phyloP scores from a whole-genome alignment of 768 basidiomycete genomes.

The Cyathus striatus region DNA sequence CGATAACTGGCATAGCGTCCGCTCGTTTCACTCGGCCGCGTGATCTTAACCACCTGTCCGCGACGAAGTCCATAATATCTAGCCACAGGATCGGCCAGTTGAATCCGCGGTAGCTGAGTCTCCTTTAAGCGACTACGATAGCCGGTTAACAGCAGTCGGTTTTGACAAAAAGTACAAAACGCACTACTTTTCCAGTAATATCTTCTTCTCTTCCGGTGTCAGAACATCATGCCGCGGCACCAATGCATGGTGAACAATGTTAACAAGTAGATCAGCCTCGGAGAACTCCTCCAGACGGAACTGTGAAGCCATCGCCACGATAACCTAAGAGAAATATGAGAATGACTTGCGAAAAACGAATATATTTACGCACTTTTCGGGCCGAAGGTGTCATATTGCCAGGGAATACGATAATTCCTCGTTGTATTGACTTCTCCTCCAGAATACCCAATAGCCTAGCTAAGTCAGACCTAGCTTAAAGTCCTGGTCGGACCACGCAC shows the following conservation, averaged over 20 bases:
- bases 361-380: conserved; percentile 61
- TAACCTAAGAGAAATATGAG: conserved; percentile 53
- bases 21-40: conserved; percentile 92
- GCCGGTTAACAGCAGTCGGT: too few relatives aligned
- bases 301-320: conserved; percentile 81
- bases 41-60: conserved; percentile 98
- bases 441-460: conserved; percentile 81
- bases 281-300: conserved; percentile 95
- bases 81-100: conserved; percentile 95
- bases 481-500: too few relatives aligned
- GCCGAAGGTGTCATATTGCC: conserved; percentile 97
- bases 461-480: too few relatives aligned
- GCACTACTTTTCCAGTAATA: conserved; percentile 88
- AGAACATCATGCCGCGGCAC: conserved; percentile 93
- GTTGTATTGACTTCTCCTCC: conserved; percentile 85
- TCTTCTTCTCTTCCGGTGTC: conserved; percentile 78
- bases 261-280: conserved; percentile 93
- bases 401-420: conserved; percentile 93
- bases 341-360: conserved; percentile 4
- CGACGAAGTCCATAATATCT: conserved; percentile 94
- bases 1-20: conserved; percentile 92
- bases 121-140: conserved; percentile 85
- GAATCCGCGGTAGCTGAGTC: conserved; percentile 95
- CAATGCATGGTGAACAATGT: conserved; percentile 93
- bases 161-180: conserved; percentile 25